phyloP scores from a whole-genome alignment of 257 asterid species.

The Ligustrum vulgare region DNA sequence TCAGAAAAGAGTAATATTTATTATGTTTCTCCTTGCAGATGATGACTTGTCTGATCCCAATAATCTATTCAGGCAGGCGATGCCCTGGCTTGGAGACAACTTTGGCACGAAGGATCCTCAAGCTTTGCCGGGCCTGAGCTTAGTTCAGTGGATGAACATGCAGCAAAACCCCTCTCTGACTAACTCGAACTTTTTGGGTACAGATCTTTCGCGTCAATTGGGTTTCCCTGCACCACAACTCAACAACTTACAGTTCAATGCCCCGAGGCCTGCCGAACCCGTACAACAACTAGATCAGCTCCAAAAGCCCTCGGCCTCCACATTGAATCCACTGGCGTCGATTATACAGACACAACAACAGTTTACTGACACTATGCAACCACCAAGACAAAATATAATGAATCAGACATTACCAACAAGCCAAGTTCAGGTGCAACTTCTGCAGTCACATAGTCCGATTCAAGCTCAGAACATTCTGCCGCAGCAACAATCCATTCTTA shows the following conservation, averaged over 20 bases:
- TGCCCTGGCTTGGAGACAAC: slow-evolving; percentile 56
- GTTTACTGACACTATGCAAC: slow-evolving; percentile 34
- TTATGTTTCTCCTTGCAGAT: slow-evolving; percentile 36
- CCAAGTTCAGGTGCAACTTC: slow-evolving; percentile 42
- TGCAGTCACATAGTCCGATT: slow-evolving; percentile 36
- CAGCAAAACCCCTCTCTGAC: slow-evolving; percentile 42
- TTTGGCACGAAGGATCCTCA: slow-evolving; percentile 48
- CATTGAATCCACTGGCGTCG: slow-evolving; percentile 37
- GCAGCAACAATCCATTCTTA: slow-evolving; percentile 48
- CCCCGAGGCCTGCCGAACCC: slow-evolving; percentile 40
- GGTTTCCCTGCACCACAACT: slow-evolving; percentile 38
- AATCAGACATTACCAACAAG: slow-evolving; percentile 34
- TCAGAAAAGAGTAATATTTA: background rate
- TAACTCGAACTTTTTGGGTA: slow-evolving; percentile 33
- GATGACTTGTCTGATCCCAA: slow-evolving; percentile 49
- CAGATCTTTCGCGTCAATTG: slow-evolving; percentile 44
- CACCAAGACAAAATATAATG: slow-evolving; percentile 33
- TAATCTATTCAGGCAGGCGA: slow-evolving; percentile 42
- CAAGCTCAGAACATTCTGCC: slow-evolving; percentile 39
- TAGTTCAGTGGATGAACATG: slow-evolving; percentile 64
- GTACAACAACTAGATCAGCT: slow-evolving; percentile 48
- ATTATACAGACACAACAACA: slow-evolving; percentile 45
- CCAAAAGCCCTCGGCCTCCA: slow-evolving; percentile 38
- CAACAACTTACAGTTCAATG: slow-evolving; percentile 40
- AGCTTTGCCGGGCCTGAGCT: slow-evolving; percentile 46